Base-by-base conservation (phyloP, 2,329 filamentous ascomycete genomes). In the Phyllosticta citrichinensis region DNA sequence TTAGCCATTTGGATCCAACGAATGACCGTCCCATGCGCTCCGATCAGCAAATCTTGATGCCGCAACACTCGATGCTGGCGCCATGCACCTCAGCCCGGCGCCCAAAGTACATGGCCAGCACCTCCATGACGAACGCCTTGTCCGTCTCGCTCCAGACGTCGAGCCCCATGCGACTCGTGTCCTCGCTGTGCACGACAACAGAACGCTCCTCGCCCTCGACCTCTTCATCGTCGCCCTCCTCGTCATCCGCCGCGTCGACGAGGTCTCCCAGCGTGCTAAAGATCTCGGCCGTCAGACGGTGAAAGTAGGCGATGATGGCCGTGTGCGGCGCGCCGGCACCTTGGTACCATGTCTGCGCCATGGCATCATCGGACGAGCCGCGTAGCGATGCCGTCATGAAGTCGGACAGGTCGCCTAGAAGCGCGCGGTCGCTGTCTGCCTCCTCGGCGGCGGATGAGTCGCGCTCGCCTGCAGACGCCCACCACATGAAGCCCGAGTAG, bases 401-500 rank as follows among this genome's bases (percentile, higher is more conserved):
- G 35, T 69, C 73, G 5, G 74, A 71, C 25, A 78, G 64, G 62
- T 79, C 74, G 40, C 74, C 73, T 12, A 80, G 68, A 2, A 80
- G 66, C 59, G 74, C 72, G 19, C 73, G 71, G 62, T 80, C 78
- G 27, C 79, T 76, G 60, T 82, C 78, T 62, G 78, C 77, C 66
- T 85, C 82, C 61, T 83, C 79, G 1, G 78, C 76, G 10, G 80
- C 74, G 56, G 79, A 80, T 12, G 78, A 77, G 27, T 81, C 79
- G 63, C 87, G 83, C 73, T 94, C 89, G 62, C 89, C 89, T 0
- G 89, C 88, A 17, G 87, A 90, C 2, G 89, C 89, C 89, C 90
- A 94, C 89, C 89, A 94, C 82, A 93, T 90, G 76, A 93, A 92
- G 24, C 87, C 86, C 60, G 83, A 84, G 74, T 93, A 94, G 5